Conservation (phyloP, 176 grass and related monocot species). For the Tillandsia fasciculata region DNA sequence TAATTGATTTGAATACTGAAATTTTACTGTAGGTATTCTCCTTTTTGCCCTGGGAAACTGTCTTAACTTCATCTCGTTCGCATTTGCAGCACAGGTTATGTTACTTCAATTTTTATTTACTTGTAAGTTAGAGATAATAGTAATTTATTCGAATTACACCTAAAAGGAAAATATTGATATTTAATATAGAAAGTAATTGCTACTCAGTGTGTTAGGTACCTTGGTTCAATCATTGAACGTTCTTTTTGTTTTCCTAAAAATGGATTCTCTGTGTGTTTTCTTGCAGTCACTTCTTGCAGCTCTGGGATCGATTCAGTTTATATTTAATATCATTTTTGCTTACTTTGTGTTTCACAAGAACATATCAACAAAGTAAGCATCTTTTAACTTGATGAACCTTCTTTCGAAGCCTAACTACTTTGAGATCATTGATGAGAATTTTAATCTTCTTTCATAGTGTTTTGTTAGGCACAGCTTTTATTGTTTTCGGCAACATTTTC, state of each 20-base stretch:
- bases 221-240: background rate
- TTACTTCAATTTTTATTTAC: constrained; percentile 16
- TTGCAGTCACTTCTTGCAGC: constrained; percentile 98
- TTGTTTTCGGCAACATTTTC: constrained; percentile 90
- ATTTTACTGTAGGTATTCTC: constrained; percentile 64
- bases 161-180: background rate
- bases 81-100: constrained; percentile 84
- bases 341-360: constrained; percentile 94
- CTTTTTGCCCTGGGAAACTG: constrained; percentile 88
- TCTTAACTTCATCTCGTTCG: constrained; percentile 97
- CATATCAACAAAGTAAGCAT: constrained; percentile 74
- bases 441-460: constrained; percentile 52
- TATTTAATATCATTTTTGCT: constrained; percentile 96
- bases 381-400: constrained; percentile 25
- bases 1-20: constrained; percentile 25
- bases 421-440: constrained; percentile 25
- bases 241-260: constrained; percentile 17
- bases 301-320: constrained; percentile 95
- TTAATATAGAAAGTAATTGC: background rate
- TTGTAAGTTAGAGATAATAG: background rate
- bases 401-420: background rate
- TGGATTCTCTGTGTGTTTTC: constrained; percentile 26
- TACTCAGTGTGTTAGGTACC: background rate
- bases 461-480: constrained; percentile 85
- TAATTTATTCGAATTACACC: background rate